Base-by-base conservation (phyloP, 208 protist genomes). In the Phytomonas sp. region DNA sequence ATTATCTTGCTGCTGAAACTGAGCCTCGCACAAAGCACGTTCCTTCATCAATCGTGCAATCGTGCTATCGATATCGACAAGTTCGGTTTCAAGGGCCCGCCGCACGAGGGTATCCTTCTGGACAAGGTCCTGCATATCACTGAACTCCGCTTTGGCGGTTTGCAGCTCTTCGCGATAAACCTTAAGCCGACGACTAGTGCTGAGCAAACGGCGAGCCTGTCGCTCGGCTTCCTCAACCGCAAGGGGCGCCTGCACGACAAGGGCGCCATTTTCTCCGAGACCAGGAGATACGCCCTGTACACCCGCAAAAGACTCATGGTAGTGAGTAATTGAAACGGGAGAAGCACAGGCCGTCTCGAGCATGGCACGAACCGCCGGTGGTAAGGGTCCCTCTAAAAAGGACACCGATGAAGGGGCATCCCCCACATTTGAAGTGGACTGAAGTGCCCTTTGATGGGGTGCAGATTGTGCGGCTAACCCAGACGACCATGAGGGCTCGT, bases 131-230 rank as follows among this genome's bases (percentile, higher is more conserved):
- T 78, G 32, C 29, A 90, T 60, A 71, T 94, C 89, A 0, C 62
- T 67, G 11, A 72, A 72, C 76, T 94, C 89, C 66, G 86, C 89
- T 34, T 81, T 66, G 8, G 89, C 89, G 29, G 83, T 84, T 23
- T 79, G 73, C 32, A 94, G 74, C 74, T 94, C 89, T 31, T 87
- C 86, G 10, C 87, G 80, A 67, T 94, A 94, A 2, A 94, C 89
- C 63, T 82, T 81, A 26, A 92, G 70, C 29, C 89, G 84, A 4
- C 87, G 84, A 45, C 69, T 83, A 26, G 85, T 91, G 79, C 89
- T 94, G 40, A 94, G 73, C 60, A 94, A 78, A 4, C 87, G 82
- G 4, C 89, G 80, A 0, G 89, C 86, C 59, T 94, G 83, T 30
- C 81, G 77, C 83, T 94, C 89, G 1, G 83, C 83, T 19, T 81